Base-by-base conservation (phyloP, 2,329 filamentous ascomycete species). In the Trichoderma simmonsii region DNA sequence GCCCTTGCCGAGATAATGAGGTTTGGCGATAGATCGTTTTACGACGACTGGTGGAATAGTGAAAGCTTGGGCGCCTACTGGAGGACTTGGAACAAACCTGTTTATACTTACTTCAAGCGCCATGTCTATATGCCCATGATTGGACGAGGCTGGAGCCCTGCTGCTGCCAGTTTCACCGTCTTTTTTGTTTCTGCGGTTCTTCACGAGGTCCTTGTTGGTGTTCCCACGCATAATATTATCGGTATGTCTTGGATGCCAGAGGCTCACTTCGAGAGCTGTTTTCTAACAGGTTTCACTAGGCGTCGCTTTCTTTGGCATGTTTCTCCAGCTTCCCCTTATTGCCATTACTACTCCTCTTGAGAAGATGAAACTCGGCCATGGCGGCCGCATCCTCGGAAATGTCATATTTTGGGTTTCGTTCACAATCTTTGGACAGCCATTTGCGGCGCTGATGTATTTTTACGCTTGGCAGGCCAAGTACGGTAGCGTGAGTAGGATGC, bases 391-490 rank as follows among this genome's bases (percentile, higher is more conserved):
- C 9, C 86, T 97, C 32, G 96, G 96, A 2, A 99, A 99, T 81
- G 91, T 91, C 78, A 95, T 97, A 72, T 99, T 99, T 81, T 98
- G 96, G 96, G 86, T 98, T 24, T 95, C 93, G 14, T 99, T 99
- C 79, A 98, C 95, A 75, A 89, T 98, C 3, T 92, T 99, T 14
- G 96, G 96, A 4, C 96, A 99, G 84, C 96, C 96, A 0, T 88
- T 98, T 76, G 96, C 94, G 1, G 95, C 94, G 0, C 84, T 99
- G 73, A 86, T 97, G 80, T 99, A 99, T 81, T 99, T 98, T 81
- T 98, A 98, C 80, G 95, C 95, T 1, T 99, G 96, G 95, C 95
- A 98, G 83, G 94, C 94, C 70, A 98, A 98, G 84, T 98, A 97
- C 80, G 96, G 96, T 14, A 94, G 91, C 77, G 91, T 95, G 26